Evolutionary conservation across 441 rosid species (phyloP).

Genomic region (Raphanus hybrid): DNA sequence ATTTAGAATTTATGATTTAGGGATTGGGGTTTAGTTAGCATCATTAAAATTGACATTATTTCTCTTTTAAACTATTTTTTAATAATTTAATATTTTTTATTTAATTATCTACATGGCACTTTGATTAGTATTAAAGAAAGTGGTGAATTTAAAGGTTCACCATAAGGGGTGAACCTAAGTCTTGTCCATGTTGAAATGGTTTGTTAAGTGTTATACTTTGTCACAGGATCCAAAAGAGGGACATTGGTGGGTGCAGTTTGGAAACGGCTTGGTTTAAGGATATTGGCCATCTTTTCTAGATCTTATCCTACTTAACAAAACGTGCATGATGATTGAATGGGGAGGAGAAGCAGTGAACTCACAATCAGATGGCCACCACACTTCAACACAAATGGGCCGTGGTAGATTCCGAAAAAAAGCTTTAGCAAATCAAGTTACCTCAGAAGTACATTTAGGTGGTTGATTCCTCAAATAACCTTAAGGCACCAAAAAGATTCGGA

Average conservation of each 20-base stretch:
- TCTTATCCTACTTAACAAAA: slow-evolving; percentile 84
- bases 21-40: too few relatives aligned
- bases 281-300: slow-evolving; percentile 89
- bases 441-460: slow-evolving; percentile 82
- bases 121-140: too few relatives aligned
- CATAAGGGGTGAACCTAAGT: too few relatives aligned
- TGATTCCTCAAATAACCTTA: slow-evolving; percentile 87
- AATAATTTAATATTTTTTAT: too few relatives aligned
- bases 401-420: slow-evolving; percentile 89
- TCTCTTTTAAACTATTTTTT: too few relatives aligned
- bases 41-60: too few relatives aligned
- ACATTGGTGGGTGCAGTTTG: slow-evolving; percentile 99
- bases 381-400: slow-evolving; percentile 96
- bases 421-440: slow-evolving; percentile 90
- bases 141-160: too few relatives aligned
- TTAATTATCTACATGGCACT: too few relatives aligned
- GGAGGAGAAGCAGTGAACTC: slow-evolving; percentile 98
- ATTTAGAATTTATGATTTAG: too few relatives aligned
- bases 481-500: slow-evolving; percentile 79
- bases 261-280: slow-evolving; percentile 79
- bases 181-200: not conserved
- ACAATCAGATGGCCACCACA: slow-evolving; percentile 79
- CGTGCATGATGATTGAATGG: slow-evolving; percentile 95
- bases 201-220: slow-evolving; percentile 3
- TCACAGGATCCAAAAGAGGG: slow-evolving; percentile 90